Evolutionary conservation across 805 yeast genomes (phyloP).

Genomic region (Yarrowia sp.): DNA sequence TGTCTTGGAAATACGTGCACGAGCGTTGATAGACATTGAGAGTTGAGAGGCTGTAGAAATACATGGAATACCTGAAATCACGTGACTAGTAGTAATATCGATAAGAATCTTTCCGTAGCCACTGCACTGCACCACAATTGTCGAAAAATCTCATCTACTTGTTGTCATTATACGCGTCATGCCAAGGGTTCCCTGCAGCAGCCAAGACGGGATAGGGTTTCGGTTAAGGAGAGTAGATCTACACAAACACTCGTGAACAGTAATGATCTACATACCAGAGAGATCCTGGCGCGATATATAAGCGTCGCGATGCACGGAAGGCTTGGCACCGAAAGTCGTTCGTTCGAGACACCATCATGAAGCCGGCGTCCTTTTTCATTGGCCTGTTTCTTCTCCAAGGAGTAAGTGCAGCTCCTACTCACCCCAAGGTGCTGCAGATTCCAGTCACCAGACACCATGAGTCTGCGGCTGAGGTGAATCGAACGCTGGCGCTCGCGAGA

Average conservation of each 20-base stretch:
- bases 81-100: too few species aligned
- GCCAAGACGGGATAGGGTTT: conserved; percentile 3
- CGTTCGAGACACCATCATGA: too few species aligned
- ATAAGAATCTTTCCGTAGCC: too few species aligned
- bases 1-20: neutral
- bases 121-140: too few species aligned
- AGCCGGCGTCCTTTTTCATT: neutral
- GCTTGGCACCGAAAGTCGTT: neutral
- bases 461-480: neutral
- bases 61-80: too few species aligned
- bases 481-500: neutral
- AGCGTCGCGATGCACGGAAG: neutral
- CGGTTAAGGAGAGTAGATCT: neutral
- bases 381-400: neutral
- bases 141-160: too few species aligned
- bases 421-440: neutral
- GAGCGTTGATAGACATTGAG: too few species aligned
- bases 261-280: conserved; percentile 5
- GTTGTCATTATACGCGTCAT: too few species aligned
- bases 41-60: too few species aligned
- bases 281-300: conserved; percentile 1
- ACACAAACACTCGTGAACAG: neutral
- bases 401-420: neutral
- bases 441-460: conserved; percentile 6
- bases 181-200: neutral